A percentile compares a stretch with the other conserved stretches of the same genome.
These are phyloP conservation scores for Fusarium papillatum DNA, from an alignment of 2,329 filamentous ascomycete species.

Conservation along the genomic window DNA sequence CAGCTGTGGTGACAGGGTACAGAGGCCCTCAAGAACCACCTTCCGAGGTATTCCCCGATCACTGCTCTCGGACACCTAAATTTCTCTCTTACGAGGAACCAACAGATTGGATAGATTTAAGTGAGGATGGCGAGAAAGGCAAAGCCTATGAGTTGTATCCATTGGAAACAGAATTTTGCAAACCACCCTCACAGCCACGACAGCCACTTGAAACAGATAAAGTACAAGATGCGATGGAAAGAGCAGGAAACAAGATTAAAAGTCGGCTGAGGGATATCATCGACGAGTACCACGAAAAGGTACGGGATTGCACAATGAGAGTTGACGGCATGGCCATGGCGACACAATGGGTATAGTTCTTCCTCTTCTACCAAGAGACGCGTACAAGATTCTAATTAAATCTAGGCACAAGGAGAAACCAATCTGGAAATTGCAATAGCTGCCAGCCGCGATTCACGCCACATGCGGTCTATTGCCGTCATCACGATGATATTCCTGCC, in stretches of 20 bases:
- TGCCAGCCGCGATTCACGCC: slow-evolving; percentile 7
- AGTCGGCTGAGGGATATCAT: slow-evolving; percentile 7
- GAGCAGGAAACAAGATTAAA: neutral
- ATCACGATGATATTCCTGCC: slow-evolving; percentile 26
- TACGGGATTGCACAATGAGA: slow-evolving; percentile 14
- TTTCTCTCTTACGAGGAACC: too few species aligned
- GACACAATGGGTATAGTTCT: slow-evolving; percentile 11
- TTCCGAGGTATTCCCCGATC: too few species aligned
- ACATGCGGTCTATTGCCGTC: slow-evolving; percentile 25
- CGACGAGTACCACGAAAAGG: slow-evolving; percentile 17
- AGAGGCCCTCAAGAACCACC: neutral
- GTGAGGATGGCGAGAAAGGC: too few species aligned
- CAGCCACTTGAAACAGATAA: too few species aligned
- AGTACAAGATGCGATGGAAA: neutral
- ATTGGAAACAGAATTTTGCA: too few species aligned
- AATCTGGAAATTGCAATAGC: slow-evolving; percentile 21
- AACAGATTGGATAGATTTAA: too few species aligned
- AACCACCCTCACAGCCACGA: too few species aligned
- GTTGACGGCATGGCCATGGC: slow-evolving; percentile 28
- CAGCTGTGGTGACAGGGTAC: neutral
- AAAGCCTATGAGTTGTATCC: too few species aligned
- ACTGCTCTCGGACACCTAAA: too few species aligned
- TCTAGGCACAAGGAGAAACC: slow-evolving; percentile 20
- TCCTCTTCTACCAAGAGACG: neutral
- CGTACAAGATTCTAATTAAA: neutral